phyloP scores from a whole-genome alignment of 805 yeast species.

The Starmerella ratchasimensis region DNA sequence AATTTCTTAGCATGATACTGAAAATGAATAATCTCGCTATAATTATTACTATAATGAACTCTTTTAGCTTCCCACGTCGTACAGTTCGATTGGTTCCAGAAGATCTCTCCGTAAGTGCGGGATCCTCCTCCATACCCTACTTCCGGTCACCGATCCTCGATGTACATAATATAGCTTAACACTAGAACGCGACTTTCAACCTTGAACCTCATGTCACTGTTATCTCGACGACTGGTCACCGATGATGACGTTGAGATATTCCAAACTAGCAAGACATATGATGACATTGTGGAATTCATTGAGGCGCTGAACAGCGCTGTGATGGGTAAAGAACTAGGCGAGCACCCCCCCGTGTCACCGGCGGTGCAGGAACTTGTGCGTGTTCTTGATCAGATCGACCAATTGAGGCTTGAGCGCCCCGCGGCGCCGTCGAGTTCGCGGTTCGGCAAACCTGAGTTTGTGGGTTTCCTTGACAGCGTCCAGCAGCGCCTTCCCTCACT shows the following conservation, averaged over 20 bases:
- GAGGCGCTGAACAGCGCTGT: constrained; percentile 48
- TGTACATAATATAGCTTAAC: too few species aligned
- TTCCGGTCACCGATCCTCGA: too few species aligned
- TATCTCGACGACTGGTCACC: constrained; percentile 37
- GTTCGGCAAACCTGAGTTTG: constrained; percentile 83
- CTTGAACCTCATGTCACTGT: not conserved
- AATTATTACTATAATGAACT: too few species aligned
- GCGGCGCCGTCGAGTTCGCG: constrained; percentile 58
- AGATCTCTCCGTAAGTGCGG: too few species aligned
- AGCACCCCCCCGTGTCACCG: constrained; percentile 27
- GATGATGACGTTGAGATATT: constrained; percentile 51
- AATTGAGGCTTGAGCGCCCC: constrained; percentile 43
- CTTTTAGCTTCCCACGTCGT: too few species aligned
- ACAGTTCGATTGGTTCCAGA: too few species aligned
- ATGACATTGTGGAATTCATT: constrained; percentile 41
- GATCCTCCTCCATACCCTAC: too few species aligned
- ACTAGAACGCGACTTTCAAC: too few species aligned
- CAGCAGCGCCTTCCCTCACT: constrained; percentile 22
- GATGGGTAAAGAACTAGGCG: constrained; percentile 43
- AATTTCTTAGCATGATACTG: too few species aligned
- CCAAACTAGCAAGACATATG: constrained; percentile 38
- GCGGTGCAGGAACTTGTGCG: constrained; percentile 27
- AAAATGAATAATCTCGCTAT: too few species aligned
- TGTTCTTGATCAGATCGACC: constrained; percentile 35
- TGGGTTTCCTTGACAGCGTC: constrained; percentile 65